Percentiles rank a stretch among this genome's conserved stretches.
phyloP scores from a whole-genome alignment of 2,329 filamentous ascomycete genomes.

The Cadophora luteo-olivacea region DNA sequence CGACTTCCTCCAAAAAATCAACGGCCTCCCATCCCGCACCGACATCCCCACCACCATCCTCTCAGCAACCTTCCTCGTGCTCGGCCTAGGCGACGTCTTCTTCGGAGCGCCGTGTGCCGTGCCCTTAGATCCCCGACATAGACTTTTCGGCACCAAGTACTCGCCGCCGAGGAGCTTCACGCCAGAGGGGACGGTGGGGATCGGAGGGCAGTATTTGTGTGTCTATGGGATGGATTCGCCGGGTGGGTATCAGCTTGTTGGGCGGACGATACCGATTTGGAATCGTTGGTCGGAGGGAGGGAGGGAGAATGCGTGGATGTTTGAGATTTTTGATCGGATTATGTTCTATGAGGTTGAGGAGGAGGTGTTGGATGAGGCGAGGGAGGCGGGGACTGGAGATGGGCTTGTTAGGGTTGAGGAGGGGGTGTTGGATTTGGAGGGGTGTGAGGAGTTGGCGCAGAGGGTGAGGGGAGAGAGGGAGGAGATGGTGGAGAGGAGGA shows the following conservation, averaged over 20 bases:
- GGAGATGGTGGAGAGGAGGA: conserved; percentile 3
- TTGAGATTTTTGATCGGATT: conserved; percentile 16
- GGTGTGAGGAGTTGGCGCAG: conserved; percentile 1
- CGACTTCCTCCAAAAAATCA: conserved; percentile 17
- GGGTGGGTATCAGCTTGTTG: conserved; percentile 19
- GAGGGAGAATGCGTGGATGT: conserved; percentile 10
- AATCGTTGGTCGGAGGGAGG: not conserved
- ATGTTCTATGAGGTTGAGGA: conserved; percentile 10
- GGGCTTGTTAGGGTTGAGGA: conserved; percentile 13
- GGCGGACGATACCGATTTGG: conserved; percentile 20
- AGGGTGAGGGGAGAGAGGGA: not conserved
- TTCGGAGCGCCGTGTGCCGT: conserved; percentile 23
- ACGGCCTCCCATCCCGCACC: not conserved
- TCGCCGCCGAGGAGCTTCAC: conserved; percentile 13
- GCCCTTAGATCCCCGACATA: conserved; percentile 16
- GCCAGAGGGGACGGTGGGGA: conserved; percentile 16
- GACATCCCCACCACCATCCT: conserved; percentile 8
- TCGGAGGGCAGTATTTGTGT: conserved; percentile 21
- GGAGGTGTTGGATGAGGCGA: conserved; percentile 4
- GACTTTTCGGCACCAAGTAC: conserved; percentile 22
- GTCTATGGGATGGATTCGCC: conserved; percentile 23
- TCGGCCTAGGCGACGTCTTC: conserved; percentile 20
- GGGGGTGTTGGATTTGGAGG: conserved; percentile 9
- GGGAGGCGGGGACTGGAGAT: not conserved
- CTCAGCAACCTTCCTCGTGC: conserved; percentile 17